Conservation (phyloP, 2,329 filamentous ascomycete genomes). For the Fusarium decemcellulare region DNA sequence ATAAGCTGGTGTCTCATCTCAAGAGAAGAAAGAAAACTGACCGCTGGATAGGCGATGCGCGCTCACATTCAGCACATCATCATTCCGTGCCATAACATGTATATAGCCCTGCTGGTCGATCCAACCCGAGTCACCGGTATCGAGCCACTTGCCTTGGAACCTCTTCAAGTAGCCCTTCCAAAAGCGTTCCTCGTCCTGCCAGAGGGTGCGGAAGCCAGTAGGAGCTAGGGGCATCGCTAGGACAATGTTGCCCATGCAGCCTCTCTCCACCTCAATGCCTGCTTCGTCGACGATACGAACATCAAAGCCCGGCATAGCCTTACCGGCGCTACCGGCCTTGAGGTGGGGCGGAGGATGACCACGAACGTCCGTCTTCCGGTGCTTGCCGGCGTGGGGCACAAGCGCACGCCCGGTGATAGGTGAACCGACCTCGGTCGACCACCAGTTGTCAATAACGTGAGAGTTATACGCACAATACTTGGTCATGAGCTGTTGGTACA, state of each 20-base stretch:
- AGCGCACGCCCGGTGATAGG: constrained; percentile 71
- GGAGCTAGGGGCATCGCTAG: constrained; percentile 86
- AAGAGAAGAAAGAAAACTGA: constrained; percentile 55
- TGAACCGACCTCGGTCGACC: constrained; percentile 72
- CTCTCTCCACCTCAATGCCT: constrained; percentile 78
- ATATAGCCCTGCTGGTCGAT: constrained; percentile 82
- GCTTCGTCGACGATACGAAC: constrained; percentile 87
- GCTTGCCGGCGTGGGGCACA: constrained; percentile 69
- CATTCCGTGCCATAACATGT: constrained; percentile 75
- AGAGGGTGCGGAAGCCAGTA: constrained; percentile 87
- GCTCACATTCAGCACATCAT: constrained; percentile 97
- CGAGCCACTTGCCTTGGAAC: constrained; percentile 86
- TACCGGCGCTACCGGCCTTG: constrained; percentile 89
- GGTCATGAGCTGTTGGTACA: constrained; percentile 82
- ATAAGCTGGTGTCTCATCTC: constrained; percentile 8
- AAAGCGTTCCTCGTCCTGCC: constrained; percentile 88
- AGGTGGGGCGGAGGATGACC: constrained; percentile 65
- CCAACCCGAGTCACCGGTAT: constrained; percentile 92
- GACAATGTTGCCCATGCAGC: constrained; percentile 93
- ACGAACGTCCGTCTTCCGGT: constrained; percentile 61
- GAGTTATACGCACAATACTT: constrained; percentile 75
- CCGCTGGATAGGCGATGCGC: constrained; percentile 92
- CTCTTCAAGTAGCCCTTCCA: constrained; percentile 88
- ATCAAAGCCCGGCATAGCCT: constrained; percentile 93
- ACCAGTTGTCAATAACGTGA: constrained; percentile 72